phyloP scores from a whole-genome alignment of 768 basidiomycete species.

The Leccinellum albellum region DNA sequence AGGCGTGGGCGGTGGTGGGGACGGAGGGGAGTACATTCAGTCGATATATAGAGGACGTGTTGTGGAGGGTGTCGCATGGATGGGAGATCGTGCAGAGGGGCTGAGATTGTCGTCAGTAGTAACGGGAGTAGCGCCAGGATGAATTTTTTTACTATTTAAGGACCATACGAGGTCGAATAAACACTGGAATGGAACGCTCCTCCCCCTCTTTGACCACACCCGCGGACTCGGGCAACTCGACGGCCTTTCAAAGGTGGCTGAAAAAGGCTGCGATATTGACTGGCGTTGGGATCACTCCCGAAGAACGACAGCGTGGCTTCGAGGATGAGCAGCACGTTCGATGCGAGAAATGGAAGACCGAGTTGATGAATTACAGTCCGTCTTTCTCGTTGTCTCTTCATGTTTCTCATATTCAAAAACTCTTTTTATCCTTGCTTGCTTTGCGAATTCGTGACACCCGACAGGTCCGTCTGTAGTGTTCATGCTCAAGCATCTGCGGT shows the following conservation, averaged over 20 bases:
- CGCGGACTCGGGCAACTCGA: constrained; percentile 21
- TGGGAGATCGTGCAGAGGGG: constrained; percentile 49
- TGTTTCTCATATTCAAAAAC: constrained; percentile 4
- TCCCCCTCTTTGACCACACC: constrained; percentile 20
- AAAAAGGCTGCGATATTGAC: constrained; percentile 45
- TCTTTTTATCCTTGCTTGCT: not conserved
- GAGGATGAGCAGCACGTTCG: constrained; percentile 37
- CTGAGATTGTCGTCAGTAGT: constrained; percentile 7
- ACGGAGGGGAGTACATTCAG: constrained; percentile 78
- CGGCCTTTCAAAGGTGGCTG: constrained; percentile 50
- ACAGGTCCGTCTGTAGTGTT: constrained; percentile 84
- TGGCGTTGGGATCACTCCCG: constrained; percentile 46
- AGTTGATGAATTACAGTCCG: constrained; percentile 69
- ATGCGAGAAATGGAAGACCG: constrained; percentile 70
- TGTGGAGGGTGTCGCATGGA: constrained; percentile 61
- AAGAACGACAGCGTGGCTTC: constrained; percentile 37
- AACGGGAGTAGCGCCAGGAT: not conserved
- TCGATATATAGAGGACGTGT: constrained; percentile 59
- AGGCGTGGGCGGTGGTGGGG: constrained; percentile 56
- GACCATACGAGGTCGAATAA: not conserved
- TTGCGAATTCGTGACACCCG: constrained; percentile 1
- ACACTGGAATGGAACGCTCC: constrained; percentile 28
- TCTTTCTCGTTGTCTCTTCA: constrained; percentile 17
- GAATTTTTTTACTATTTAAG: constrained; percentile 7
- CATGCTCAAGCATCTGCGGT: constrained; percentile 86